These are phyloP conservation scores for Cyclostephanos tholiformis DNA, from an alignment of 108 stramenopile species.

Conservation along the genomic window DNA sequence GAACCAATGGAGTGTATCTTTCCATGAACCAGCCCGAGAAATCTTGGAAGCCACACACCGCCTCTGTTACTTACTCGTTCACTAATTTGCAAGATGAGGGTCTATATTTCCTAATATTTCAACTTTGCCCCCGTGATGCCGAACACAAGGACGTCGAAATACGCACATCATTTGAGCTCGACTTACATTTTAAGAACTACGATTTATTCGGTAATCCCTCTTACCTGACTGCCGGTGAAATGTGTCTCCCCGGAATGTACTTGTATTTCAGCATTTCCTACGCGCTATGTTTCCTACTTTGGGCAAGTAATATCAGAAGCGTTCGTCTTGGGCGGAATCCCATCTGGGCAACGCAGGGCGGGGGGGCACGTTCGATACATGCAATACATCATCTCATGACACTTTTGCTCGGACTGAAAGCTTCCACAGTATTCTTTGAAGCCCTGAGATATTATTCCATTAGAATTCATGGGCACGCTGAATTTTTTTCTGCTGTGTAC, in stretches of 20 bases:
- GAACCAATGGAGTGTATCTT: conserved; percentile 62
- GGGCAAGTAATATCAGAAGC: conserved; percentile 70
- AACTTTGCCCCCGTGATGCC: conserved; percentile 61
- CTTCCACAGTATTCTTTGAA: conserved; percentile 84
- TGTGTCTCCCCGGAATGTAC: conserved; percentile 84
- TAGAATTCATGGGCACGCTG: conserved; percentile 86
- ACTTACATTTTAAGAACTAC: conserved; percentile 83
- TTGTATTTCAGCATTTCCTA: conserved; percentile 83
- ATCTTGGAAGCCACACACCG: conserved; percentile 54
- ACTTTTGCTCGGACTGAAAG: conserved; percentile 82
- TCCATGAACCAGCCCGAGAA: conserved; percentile 62
- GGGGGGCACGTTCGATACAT: conserved; percentile 60
- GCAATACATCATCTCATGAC: conserved; percentile 96
- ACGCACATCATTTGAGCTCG: conserved; percentile 83
- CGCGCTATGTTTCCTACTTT: conserved; percentile 60
- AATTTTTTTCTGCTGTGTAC: conserved; percentile 86
- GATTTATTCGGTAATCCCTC: conserved; percentile 70
- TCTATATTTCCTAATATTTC: conserved; percentile 91
- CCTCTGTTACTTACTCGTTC: conserved; percentile 60
- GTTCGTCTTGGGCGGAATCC: conserved; percentile 57
- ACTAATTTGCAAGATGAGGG: conserved; percentile 66
- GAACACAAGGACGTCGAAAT: conserved; percentile 38
- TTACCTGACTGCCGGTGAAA: conserved; percentile 94
- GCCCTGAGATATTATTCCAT: conserved; percentile 90
- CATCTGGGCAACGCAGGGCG: conserved; percentile 41